These are phyloP conservation scores for Adansonia grandidieri DNA, from an alignment of 441 rosid species.

Conservation along the genomic window DNA sequence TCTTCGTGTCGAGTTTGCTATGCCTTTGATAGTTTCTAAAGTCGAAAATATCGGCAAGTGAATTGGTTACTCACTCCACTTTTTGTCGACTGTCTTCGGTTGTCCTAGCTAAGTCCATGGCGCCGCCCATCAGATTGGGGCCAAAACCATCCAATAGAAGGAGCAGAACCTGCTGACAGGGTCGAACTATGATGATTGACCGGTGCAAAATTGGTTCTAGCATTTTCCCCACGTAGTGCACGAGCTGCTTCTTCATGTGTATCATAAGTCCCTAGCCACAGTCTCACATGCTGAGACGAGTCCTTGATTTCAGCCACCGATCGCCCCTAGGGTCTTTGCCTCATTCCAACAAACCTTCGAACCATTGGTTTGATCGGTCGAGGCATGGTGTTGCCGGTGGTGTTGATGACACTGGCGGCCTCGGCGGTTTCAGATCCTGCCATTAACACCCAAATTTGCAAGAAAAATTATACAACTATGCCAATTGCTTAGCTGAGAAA, in stretches of 20 bases:
- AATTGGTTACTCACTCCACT: slow-evolving; percentile 71
- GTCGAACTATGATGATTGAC: slow-evolving; percentile 3
- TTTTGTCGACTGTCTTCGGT: slow-evolving; percentile 48
- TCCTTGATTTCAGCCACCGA: slow-evolving; percentile 92
- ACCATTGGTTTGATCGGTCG: slow-evolving; percentile 28
- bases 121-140: slow-evolving; percentile 36
- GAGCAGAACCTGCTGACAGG: slow-evolving; percentile 29
- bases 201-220: slow-evolving; percentile 61
- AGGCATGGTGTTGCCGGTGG: slow-evolving; percentile 2
- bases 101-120: slow-evolving; percentile 47
- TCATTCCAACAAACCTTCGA: slow-evolving; percentile 66
- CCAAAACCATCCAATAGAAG: slow-evolving; percentile 30
- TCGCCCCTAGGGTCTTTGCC: slow-evolving; percentile 80
- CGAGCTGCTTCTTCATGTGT: slow-evolving; percentile 80
- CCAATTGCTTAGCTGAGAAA: background rate
- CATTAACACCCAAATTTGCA: slow-evolving; percentile 30
- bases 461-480: background rate
- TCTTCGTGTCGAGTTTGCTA: slow-evolving; percentile 44
- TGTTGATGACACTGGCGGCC: slow-evolving; percentile 22
- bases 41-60: slow-evolving; percentile 63
- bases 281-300: slow-evolving; percentile 70
- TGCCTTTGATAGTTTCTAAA: slow-evolving; percentile 46
- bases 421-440: slow-evolving; percentile 37
- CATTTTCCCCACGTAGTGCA: slow-evolving; percentile 67
- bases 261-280: slow-evolving; percentile 84